Conservation (phyloP, 352 stramenopile species). For the Discostella stelligera region DNA sequence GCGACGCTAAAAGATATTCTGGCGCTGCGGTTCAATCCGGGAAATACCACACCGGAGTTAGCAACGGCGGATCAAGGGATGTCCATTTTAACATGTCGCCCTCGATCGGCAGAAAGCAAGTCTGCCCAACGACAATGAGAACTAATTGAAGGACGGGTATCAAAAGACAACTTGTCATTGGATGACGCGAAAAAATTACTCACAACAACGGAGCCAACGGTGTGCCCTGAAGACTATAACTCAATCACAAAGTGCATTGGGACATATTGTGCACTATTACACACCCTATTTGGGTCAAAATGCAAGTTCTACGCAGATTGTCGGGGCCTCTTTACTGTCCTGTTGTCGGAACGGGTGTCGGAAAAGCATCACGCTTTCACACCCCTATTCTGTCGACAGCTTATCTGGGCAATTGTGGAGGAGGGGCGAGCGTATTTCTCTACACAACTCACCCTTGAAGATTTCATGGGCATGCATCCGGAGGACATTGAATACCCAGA, state of each 20-base stretch:
- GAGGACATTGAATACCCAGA: not conserved
- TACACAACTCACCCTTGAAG: not conserved
- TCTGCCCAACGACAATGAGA: not conserved
- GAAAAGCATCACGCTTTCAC: not conserved
- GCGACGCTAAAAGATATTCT: not conserved
- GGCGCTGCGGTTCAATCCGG: not conserved
- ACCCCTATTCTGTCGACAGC: not conserved
- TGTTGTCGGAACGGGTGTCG: not conserved
- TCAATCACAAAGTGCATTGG: not conserved
- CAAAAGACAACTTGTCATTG: not conserved
- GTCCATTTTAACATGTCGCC: not conserved
- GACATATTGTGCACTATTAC: not conserved
- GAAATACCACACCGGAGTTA: not conserved
- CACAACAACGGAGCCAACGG: not conserved
- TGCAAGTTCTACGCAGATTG: not conserved
- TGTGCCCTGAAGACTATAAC: not conserved
- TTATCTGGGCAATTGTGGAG: not conserved
- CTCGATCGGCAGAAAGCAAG: not conserved
- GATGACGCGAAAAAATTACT: too few relatives aligned
- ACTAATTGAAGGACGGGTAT: not conserved
- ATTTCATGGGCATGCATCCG: not conserved
- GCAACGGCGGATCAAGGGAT: not conserved
- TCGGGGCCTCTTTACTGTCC: not conserved
- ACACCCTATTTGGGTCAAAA: not conserved
- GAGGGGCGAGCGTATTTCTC: not conserved